Conservation (phyloP, 345 rosid species). For the Boechera divaricarpa region DNA sequence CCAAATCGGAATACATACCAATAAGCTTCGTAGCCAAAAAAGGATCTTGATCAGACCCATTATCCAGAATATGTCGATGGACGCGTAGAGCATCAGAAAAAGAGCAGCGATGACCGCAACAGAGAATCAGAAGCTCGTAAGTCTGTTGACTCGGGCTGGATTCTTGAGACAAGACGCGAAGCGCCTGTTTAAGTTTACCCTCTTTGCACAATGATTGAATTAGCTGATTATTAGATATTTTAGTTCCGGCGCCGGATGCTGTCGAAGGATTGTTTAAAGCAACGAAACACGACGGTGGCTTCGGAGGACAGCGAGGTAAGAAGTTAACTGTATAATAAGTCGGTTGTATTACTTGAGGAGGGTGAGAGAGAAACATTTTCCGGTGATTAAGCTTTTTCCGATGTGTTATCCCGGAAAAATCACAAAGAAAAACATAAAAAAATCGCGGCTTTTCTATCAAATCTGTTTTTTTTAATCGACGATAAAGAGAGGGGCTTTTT, state of each 20-base stretch:
- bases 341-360: constrained; percentile 52
- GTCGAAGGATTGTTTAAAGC: constrained; percentile 49
- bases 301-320: constrained; percentile 45
- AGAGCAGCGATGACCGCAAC: constrained; percentile 64
- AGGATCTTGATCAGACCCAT: constrained; percentile 89
- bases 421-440: constrained; percentile 15
- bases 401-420: constrained; percentile 9
- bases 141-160: constrained; percentile 77
- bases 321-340: constrained; percentile 32
- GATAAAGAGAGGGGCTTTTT: neutral
- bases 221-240: constrained; percentile 49
- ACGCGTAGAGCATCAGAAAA: constrained; percentile 62
- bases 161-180: constrained; percentile 62
- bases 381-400: constrained; percentile 27
- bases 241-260: constrained; percentile 39
- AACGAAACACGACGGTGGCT: constrained; percentile 45
- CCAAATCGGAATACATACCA: constrained; percentile 61
- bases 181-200: constrained; percentile 80
- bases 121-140: constrained; percentile 77
- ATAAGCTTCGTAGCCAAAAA: constrained; percentile 95
- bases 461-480: constrained; percentile 1
- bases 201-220: constrained; percentile 73
- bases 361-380: constrained; percentile 66
- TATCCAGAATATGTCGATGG: constrained; percentile 63
- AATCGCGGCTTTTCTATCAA: constrained; percentile 25